These are phyloP conservation scores for Tylopilus vinaceipallidus DNA, from an alignment of 768 basidiomycete species.

Conservation along the genomic window DNA sequence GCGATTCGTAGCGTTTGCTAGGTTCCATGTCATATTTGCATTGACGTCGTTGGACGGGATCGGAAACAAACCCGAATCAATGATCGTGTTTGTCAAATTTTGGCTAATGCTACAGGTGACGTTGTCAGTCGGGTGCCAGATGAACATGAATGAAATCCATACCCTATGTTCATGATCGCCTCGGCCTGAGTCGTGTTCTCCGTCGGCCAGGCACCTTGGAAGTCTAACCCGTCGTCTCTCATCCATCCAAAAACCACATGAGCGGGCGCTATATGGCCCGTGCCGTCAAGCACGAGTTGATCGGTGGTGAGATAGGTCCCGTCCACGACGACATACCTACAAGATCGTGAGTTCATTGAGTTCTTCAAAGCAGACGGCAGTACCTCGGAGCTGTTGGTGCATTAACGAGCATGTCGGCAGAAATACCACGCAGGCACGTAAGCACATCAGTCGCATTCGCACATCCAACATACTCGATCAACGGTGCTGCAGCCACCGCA, in stretches of 20 bases:
- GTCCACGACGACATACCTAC: conserved; percentile 38
- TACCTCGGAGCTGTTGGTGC: conserved; percentile 6
- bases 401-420: conserved; percentile 5
- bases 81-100: not conserved
- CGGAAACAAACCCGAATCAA: conserved; percentile 3
- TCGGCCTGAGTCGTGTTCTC: conserved; percentile 1
- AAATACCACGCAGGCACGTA: conserved; percentile 4
- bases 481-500: conserved; percentile 33
- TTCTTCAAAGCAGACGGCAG: not conserved
- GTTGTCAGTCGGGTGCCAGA: not conserved
- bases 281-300: conserved; percentile 39
- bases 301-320: conserved; percentile 42
- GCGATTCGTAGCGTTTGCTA: conserved; percentile 2
- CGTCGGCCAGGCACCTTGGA: conserved; percentile 38
- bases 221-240: conserved; percentile 49
- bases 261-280: conserved; percentile 40
- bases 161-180: not conserved
- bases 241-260: conserved; percentile 51
- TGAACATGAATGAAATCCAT: not conserved
- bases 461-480: conserved; percentile 42
- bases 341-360: too few species aligned
- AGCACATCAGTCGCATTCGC: conserved; percentile 9
- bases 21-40: conserved; percentile 3
- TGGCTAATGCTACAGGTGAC: conserved; percentile 1
- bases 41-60: not conserved